Evolutionary conservation across 2,329 filamentous ascomycete genomes (phyloP).

Genomic region (Didymella keratinophila): DNA sequence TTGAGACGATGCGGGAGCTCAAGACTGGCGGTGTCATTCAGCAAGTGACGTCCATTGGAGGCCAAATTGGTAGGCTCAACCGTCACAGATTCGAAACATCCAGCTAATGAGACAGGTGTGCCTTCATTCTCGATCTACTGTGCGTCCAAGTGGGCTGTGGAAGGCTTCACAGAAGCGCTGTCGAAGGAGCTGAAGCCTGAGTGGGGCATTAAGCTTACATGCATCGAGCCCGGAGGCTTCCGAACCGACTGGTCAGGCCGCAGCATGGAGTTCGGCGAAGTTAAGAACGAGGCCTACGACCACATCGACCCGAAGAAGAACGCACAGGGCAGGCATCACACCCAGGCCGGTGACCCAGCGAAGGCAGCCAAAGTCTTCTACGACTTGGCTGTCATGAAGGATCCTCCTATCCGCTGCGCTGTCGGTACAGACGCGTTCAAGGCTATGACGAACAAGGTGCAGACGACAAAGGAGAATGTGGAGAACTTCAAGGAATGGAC

Average conservation of each 20-base stretch:
- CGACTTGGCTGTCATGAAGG: constrained; percentile 61
- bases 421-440: constrained; percentile 63
- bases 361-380: constrained; percentile 63
- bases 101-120: constrained; percentile 12
- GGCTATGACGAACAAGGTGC: constrained; percentile 59
- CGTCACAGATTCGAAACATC: not conserved
- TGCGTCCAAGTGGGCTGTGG: constrained; percentile 57
- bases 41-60: constrained; percentile 64
- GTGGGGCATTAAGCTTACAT: constrained; percentile 57
- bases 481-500: constrained; percentile 60
- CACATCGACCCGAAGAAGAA: constrained; percentile 56
- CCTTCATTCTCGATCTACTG: constrained; percentile 48
- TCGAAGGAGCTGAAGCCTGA: constrained; percentile 56
- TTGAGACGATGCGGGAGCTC: constrained; percentile 56
- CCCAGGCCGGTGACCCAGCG: constrained; percentile 59
- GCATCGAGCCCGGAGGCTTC: constrained; percentile 58
- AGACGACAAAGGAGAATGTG: constrained; percentile 58
- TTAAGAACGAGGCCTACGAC: constrained; percentile 57
- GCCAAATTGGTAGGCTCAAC: constrained; percentile 49
- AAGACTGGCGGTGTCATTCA: constrained; percentile 63
- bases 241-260: constrained; percentile 57
- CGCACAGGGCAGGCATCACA: constrained; percentile 53
- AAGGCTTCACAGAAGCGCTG: constrained; percentile 58
- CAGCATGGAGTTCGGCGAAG: constrained; percentile 57
- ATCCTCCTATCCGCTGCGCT: constrained; percentile 61